These are phyloP conservation scores for Monosiga brevicollis DNA, from an alignment of 78 protist genomes.

Conservation along the genomic window DNA sequence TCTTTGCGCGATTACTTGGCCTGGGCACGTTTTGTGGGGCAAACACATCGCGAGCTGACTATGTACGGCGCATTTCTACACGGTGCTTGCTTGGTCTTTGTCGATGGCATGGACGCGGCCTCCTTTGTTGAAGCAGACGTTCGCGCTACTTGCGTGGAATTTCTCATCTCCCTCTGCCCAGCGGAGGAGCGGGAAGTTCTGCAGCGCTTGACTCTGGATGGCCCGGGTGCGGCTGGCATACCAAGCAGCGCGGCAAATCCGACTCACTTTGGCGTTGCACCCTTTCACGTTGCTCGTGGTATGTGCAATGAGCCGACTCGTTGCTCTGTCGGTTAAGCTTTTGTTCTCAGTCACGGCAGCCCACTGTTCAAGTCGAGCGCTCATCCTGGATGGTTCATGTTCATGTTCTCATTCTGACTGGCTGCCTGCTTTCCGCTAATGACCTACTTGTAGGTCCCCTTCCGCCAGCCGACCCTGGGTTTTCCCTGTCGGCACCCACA, in stretches of 20 bases:
- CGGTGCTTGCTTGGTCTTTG: slow-evolving; percentile 75
- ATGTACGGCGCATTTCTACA: slow-evolving; percentile 33
- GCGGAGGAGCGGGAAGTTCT: not conserved
- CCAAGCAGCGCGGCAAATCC: too few relatives aligned
- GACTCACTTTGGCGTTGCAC: slow-evolving; percentile 68
- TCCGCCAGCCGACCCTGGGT: too few relatives aligned
- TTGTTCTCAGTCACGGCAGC: too few relatives aligned
- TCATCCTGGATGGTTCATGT: too few relatives aligned
- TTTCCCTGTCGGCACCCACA: slow-evolving; percentile 81
- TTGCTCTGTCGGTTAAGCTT: too few relatives aligned
- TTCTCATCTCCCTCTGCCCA: not conserved
- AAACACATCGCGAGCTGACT: slow-evolving; percentile 24
- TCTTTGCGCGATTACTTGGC: slow-evolving; percentile 77
- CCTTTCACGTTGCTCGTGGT: slow-evolving; percentile 48
- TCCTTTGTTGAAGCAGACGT: not conserved
- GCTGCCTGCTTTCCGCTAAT: too few relatives aligned
- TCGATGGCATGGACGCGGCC: slow-evolving; percentile 61
- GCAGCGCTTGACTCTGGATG: not conserved
- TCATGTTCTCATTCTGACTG: too few relatives aligned
- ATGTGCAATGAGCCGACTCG: too few relatives aligned
- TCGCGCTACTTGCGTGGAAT: not conserved
- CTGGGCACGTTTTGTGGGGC: slow-evolving; percentile 68
- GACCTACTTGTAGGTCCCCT: too few relatives aligned
- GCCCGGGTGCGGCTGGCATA: not conserved
- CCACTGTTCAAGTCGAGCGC: too few relatives aligned